phyloP scores from a whole-genome alignment of 2,329 filamentous ascomycete species.

The Monosporascus sp. region DNA sequence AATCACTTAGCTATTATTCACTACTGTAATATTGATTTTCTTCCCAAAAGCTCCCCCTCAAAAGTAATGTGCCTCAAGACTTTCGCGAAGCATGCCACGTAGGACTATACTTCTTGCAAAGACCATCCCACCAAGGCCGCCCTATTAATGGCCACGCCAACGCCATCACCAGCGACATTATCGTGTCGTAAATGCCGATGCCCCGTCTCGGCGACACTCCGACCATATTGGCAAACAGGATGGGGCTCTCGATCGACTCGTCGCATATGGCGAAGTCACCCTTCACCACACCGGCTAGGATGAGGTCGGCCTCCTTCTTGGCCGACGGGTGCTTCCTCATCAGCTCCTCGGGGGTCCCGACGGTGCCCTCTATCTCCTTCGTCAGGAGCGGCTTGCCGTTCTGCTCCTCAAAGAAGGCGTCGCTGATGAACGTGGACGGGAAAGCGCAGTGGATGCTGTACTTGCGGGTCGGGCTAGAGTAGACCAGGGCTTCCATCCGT shows the following conservation, averaged over 20 bases:
- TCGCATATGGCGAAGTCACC: slow-evolving; percentile 23
- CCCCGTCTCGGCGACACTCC: slow-evolving; percentile 21
- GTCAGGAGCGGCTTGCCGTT: too few relatives aligned
- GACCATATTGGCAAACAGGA: slow-evolving; percentile 18
- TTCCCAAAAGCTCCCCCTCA: too few relatives aligned
- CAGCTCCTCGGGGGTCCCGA: slow-evolving; percentile 10
- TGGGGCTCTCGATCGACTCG: slow-evolving; percentile 11
- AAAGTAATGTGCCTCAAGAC: too few relatives aligned
- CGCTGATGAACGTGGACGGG: too few relatives aligned
- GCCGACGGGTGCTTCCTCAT: slow-evolving; percentile 15
- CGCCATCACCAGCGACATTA: slow-evolving; percentile 9
- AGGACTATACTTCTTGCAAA: slow-evolving; percentile 1
- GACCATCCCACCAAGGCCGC: slow-evolving; percentile 7
- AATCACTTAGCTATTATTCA: too few relatives aligned
- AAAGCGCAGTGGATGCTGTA: too few relatives aligned
- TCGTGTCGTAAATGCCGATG: slow-evolving; percentile 10
- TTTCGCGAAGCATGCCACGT: too few relatives aligned
- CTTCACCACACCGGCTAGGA: slow-evolving; percentile 14
- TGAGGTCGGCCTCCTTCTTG: slow-evolving; percentile 15
- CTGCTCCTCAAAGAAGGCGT: too few relatives aligned
- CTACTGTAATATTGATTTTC: too few relatives aligned
- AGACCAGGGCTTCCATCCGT: too few relatives aligned
- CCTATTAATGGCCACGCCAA: slow-evolving; percentile 13
- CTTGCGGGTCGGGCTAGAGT: too few relatives aligned
- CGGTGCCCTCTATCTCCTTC: slow-evolving; percentile 5